Evolutionary conservation across 345 rosid genomes (phyloP), one percentile per base, ranked within the genome.

Genomic region (Clausena lansium): DNA sequence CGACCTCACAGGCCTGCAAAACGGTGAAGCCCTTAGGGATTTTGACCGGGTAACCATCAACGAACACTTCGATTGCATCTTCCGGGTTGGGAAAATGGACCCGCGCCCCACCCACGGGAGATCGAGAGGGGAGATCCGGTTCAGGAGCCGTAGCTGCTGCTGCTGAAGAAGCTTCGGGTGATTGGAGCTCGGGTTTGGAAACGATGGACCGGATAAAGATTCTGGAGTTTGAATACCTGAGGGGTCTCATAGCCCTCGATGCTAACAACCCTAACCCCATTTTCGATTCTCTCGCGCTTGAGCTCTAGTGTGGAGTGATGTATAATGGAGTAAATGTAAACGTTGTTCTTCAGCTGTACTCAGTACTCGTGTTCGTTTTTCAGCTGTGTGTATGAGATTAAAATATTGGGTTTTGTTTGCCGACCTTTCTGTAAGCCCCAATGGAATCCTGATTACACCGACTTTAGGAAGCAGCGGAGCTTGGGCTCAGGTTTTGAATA

Each of bases 11-110:
- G 10, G 98, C 98, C 87, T 96, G 99, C 36, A 96, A 86, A 47
- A 96, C 99, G 3, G 98, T 94, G 87, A 96, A 86, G 30, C 98
- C 99, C 86, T 96, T 96, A 32, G 99, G 98, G 81, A 96, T 86
- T 91, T 92, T 96, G 79, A 96, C 94, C 71, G 98, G 94, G 67
- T 84, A 87, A 0, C 97, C 99, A 72, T 94, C 99, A 7, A 96
- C 99, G 64, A 89, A 94, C 60, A 96, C 99, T 89, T 96, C 99
- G 86, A 94, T 92, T 66, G 98, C 98, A 45, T 96, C 99, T 14
- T 92, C 99, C 0, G 98, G 98, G 22, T 88, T 93, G 6, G 92
- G 63, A 81, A 96, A 89, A 77, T 92, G 92, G 74, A 96, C 84
- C 1, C 93, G 88, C 17, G 98, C 98, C n/a, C 97, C 98, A 8